These are phyloP conservation scores for Talaromyces trachyspermus DNA, from an alignment of 495 filamentous ascomycete species.

Conservation along the genomic window DNA sequence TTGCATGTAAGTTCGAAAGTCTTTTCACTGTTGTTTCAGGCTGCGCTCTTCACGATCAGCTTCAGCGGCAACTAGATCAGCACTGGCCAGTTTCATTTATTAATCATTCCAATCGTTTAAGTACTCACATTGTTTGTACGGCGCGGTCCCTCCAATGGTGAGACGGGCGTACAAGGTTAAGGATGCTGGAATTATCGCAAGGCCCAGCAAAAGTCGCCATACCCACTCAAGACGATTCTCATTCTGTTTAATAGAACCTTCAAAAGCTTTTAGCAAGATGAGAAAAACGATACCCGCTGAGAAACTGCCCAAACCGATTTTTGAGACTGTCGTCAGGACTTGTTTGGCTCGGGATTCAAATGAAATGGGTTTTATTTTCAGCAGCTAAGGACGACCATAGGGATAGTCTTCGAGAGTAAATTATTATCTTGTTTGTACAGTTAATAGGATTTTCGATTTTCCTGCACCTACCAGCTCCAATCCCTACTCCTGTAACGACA, in stretches of 20 bases:
- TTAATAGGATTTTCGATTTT: too few species aligned
- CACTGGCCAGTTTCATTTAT: too few species aligned
- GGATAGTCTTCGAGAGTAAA: conserved; percentile 15
- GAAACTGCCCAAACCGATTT: conserved; percentile 14
- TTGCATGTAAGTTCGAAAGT: conserved; percentile 20
- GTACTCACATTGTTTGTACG: conserved; percentile 37
- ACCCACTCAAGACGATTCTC: conserved; percentile 17
- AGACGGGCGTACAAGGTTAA: conserved; percentile 44
- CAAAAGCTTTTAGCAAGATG: conserved; percentile 14
- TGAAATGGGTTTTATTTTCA: conserved; percentile 13
- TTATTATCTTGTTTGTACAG: too few species aligned
- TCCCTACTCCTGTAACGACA: conserved; percentile 28
- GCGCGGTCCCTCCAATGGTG: conserved; percentile 46
- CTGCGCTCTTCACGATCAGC: conserved; percentile 11
- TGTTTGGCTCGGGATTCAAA: conserved; percentile 14
- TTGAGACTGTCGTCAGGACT: conserved; percentile 11
- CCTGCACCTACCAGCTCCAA: conserved; percentile 28
- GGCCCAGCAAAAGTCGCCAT: conserved; percentile 46
- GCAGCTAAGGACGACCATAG: conserved; percentile 12
- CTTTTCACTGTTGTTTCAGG: conserved; percentile 13
- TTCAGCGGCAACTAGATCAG: conserved; percentile 10
- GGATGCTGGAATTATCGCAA: conserved; percentile 46
- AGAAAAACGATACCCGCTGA: conserved; percentile 15
- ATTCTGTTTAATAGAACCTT: conserved; percentile 8
- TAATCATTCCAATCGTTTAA: conserved; percentile 20